A percentile compares a stretch with the other conserved stretches of the same genome.
Evolutionary conservation across 75 land plant species (phyloP).

Genomic region (Sequoiadendron giganteum): DNA sequence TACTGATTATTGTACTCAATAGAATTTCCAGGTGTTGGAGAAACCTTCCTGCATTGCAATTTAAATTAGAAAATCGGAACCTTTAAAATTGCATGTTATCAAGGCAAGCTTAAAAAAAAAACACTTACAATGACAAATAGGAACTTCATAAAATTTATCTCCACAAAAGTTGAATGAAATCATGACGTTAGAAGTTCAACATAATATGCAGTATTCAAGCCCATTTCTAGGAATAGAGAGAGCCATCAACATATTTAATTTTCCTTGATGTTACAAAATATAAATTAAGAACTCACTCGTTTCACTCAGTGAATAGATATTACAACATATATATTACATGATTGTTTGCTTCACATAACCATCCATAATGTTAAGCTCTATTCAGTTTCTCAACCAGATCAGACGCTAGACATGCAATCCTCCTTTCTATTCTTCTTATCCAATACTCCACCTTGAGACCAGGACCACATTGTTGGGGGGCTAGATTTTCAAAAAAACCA

Average conservation of each 20-base stretch:
- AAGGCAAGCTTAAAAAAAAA: not conserved
- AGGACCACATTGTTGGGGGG: not conserved
- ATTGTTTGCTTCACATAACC: not conserved
- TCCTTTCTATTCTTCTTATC: not conserved
- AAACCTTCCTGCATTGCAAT: too few species aligned
- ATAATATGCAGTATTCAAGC: not conserved
- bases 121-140: not conserved
- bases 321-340: not conserved
- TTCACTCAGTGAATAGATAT: not conserved
- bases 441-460: not conserved
- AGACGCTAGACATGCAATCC: not conserved
- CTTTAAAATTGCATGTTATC: not conserved
- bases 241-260: not conserved
- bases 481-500: slow-evolving; percentile 35
- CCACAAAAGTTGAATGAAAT: not conserved
- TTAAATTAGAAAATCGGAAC: not conserved
- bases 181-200: not conserved
- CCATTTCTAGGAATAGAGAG: not conserved
- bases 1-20: not conserved
- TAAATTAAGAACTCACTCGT: not conserved
- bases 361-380: not conserved
- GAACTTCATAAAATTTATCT: not conserved
- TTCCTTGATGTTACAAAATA: not conserved
- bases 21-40: too few species aligned
- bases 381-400: not conserved